A percentile compares a stretch with the other conserved stretches of the same genome.
Evolutionary conservation across 768 basidiomycete species (phyloP).

Genomic region (Lentinula detonsa): DNA sequence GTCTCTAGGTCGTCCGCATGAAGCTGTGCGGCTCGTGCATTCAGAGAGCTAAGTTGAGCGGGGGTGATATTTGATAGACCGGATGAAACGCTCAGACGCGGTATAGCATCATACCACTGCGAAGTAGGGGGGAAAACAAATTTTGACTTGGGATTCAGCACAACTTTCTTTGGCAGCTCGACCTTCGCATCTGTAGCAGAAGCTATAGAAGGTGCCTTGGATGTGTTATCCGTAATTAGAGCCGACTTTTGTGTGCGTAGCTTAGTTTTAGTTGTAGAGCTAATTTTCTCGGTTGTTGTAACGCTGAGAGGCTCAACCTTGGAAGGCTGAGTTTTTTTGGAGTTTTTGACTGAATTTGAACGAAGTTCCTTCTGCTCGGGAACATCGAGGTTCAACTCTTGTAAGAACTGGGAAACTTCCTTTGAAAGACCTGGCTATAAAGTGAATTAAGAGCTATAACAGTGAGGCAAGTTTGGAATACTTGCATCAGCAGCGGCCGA

Average conservation of each 20-base stretch:
- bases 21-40: constrained; percentile 40
- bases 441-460: neutral
- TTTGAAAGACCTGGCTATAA: constrained; percentile 33
- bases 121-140: constrained; percentile 36
- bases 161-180: constrained; percentile 26
- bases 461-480: neutral
- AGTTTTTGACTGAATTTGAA: constrained; percentile 5
- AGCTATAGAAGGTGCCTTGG: neutral
- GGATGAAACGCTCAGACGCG: constrained; percentile 28
- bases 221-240: neutral
- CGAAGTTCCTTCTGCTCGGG: constrained; percentile 1
- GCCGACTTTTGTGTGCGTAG: neutral
- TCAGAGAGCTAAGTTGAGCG: constrained; percentile 37
- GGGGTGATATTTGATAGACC: constrained; percentile 30
- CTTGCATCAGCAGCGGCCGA: constrained; percentile 26
- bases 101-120: constrained; percentile 50
- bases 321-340: constrained; percentile 11
- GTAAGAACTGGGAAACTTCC: constrained; percentile 42
- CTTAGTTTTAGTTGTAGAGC: neutral
- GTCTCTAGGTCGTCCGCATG: constrained; percentile 37
- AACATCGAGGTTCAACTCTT: constrained; percentile 27
- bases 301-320: neutral
- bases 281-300: neutral
- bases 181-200: neutral
- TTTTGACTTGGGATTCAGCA: constrained; percentile 29